These are phyloP conservation scores for Aphanomyces cochlioides DNA, from an alignment of 352 stramenopile genomes.

Conservation along the genomic window DNA sequence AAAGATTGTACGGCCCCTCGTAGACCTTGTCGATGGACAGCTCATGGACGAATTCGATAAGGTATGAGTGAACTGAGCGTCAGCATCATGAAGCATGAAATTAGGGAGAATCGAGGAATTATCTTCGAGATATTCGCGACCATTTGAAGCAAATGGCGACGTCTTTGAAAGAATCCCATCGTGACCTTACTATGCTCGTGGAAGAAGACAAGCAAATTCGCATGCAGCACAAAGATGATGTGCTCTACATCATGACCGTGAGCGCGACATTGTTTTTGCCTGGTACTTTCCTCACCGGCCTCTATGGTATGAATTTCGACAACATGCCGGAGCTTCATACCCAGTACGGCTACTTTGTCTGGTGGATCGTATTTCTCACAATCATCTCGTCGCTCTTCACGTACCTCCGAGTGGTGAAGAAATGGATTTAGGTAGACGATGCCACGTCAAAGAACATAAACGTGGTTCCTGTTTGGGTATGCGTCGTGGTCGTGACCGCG, in stretches of 20 bases:
- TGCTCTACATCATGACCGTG: constrained; percentile 76
- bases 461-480: no score
- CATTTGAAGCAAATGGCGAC: constrained; percentile 76
- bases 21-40: constrained; percentile 62
- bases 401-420: constrained; percentile 74
- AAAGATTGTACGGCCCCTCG: constrained; percentile 62
- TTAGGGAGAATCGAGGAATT: constrained; percentile 58
- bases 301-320: constrained; percentile 89
- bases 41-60: constrained; percentile 57
- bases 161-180: constrained; percentile 74
- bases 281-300: constrained; percentile 80
- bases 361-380: constrained; percentile 57
- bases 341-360: constrained; percentile 74
- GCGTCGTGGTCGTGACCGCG: no score
- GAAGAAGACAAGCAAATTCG: constrained; percentile 72
- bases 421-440: constrained; percentile 42
- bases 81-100: not conserved
- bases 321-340: constrained; percentile 80
- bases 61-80: not conserved
- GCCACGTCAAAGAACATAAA: no score
- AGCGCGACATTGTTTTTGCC: constrained; percentile 78
- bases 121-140: constrained; percentile 83
- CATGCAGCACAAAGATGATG: constrained; percentile 59
- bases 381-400: constrained; percentile 46
- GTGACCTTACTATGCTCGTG: constrained; percentile 55